Conservation (phyloP, 495 filamentous ascomycete genomes). For the Neurospora africana region DNA sequence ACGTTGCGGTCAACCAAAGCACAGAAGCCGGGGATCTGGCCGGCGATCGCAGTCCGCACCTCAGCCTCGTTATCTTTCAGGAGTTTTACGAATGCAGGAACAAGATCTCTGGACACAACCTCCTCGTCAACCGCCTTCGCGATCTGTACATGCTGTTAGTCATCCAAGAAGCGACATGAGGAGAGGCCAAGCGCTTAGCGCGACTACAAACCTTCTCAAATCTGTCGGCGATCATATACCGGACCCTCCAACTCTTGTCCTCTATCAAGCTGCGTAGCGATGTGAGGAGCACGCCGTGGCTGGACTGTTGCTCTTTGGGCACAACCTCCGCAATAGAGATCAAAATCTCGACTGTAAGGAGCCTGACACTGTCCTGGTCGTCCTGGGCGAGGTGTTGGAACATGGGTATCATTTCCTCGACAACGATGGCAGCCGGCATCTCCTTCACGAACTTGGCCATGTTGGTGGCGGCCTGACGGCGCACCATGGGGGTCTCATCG, state of each 20-base stretch:
- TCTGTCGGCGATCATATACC: conserved; percentile 98
- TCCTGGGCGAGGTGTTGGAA: conserved; percentile 94
- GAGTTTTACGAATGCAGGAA: conserved; percentile 93
- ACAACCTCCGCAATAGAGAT: conserved; percentile 95
- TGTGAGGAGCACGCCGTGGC: conserved; percentile 84
- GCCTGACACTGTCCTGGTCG: conserved; percentile 92
- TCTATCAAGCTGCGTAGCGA: conserved; percentile 88
- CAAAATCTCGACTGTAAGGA: conserved; percentile 92
- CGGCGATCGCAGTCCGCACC: conserved; percentile 92
- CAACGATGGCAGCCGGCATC: conserved; percentile 80
- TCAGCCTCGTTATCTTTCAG: conserved; percentile 96
- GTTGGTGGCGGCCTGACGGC: conserved; percentile 91
- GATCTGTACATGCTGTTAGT: conserved; percentile 46
- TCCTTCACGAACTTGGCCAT: conserved; percentile 95
- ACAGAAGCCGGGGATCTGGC: conserved; percentile 97
- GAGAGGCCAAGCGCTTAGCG: not conserved
- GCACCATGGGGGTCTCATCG: conserved; percentile 98
- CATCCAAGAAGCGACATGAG: not conserved
- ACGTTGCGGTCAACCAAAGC: conserved; percentile 72
- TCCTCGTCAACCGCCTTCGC: conserved; percentile 98
- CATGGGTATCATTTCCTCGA: conserved; percentile 97
- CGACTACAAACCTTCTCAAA: conserved; percentile 74
- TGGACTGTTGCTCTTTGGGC: conserved; percentile 93
- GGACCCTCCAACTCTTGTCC: conserved; percentile 97
- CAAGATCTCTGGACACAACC: conserved; percentile 84